A percentile compares a stretch with the other conserved stretches of the same genome.
Evolutionary conservation across 257 asterid species (phyloP).

Genomic region (Penstemon davidsonii): DNA sequence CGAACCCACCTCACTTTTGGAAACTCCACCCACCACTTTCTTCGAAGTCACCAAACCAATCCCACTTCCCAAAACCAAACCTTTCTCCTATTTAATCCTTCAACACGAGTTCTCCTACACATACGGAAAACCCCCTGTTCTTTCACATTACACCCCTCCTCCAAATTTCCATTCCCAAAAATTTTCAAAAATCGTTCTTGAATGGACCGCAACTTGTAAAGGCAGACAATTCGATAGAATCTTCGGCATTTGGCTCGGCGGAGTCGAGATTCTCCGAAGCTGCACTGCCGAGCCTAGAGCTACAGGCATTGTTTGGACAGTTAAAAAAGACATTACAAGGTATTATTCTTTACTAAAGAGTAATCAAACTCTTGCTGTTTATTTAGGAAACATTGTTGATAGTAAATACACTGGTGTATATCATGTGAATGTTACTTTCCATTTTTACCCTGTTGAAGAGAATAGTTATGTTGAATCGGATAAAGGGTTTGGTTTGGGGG

Average conservation of each 20-base stretch:
- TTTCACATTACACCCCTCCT: constrained; percentile 51
- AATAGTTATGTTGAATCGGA: constrained; percentile 2
- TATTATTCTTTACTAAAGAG: constrained; percentile 46
- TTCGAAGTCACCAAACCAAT: constrained; percentile 72
- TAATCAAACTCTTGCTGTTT: constrained; percentile 48
- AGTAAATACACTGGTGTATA: constrained; percentile 50
- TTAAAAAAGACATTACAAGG: constrained; percentile 56
- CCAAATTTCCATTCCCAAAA: background rate
- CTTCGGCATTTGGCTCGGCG: constrained; percentile 49
- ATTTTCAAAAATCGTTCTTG: too few species aligned
- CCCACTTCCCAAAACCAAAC: constrained; percentile 50
- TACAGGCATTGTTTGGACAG: constrained; percentile 36
- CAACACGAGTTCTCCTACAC: constrained; percentile 62
- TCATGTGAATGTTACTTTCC: constrained; percentile 44
- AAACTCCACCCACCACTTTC: constrained; percentile 38
- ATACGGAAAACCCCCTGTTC: constrained; percentile 56
- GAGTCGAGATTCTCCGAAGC: constrained; percentile 51
- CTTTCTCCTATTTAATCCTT: constrained; percentile 56
- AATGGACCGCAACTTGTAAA: constrained; percentile 17
- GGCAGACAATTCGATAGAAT: constrained; percentile 53
- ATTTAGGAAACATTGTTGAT: constrained; percentile 45
- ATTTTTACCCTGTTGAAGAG: constrained; percentile 47
- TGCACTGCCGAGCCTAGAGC: constrained; percentile 42
- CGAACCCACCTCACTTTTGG: constrained; percentile 26
- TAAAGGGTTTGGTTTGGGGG: constrained; percentile 21